Evolutionary conservation across 306 rosid genomes (phyloP).

Genomic region (Erythrophleum fordii): DNA sequence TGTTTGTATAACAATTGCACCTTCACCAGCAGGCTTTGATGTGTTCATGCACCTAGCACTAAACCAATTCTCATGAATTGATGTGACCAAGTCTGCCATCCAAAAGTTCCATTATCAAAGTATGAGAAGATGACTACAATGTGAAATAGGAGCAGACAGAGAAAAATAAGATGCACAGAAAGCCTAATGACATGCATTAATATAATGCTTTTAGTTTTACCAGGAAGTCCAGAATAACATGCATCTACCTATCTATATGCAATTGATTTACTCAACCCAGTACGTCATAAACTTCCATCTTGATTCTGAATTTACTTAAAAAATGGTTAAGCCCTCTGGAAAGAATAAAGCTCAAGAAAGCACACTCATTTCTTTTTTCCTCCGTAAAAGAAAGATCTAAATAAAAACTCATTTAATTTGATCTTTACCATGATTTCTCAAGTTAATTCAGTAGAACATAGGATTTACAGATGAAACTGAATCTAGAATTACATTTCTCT

Average conservation of each 20-base stretch:
- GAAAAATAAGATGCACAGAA: slow-evolving; percentile 17
- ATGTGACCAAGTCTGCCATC: slow-evolving; percentile 81
- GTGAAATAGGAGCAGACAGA: not conserved
- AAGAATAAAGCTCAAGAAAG: not conserved
- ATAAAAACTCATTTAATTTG: not conserved
- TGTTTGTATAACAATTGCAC: slow-evolving; percentile 83
- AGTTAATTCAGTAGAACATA: not conserved
- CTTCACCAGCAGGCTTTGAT: slow-evolving; percentile 90
- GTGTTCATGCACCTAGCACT: slow-evolving; percentile 96
- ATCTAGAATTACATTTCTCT: slow-evolving; percentile 5
- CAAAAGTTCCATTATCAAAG: slow-evolving; percentile 36
- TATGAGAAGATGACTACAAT: slow-evolving; percentile 35
- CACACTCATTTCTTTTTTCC: not conserved
- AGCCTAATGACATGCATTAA: slow-evolving; percentile 26
- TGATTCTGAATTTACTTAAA: slow-evolving; percentile 6
- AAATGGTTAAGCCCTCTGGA: not conserved
- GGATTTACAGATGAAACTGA: slow-evolving; percentile 1
- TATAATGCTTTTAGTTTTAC: not conserved
- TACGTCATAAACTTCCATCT: not conserved
- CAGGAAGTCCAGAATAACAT: slow-evolving; percentile 11
- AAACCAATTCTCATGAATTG: slow-evolving; percentile 91
- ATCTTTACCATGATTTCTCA: slow-evolving; percentile 14
- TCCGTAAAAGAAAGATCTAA: not conserved
- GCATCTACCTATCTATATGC: slow-evolving; percentile 6
- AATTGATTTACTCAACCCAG: slow-evolving; percentile 27